Conservation (phyloP, 2,329 filamentous ascomycete genomes). For the Tolypocladium endophyticum region DNA sequence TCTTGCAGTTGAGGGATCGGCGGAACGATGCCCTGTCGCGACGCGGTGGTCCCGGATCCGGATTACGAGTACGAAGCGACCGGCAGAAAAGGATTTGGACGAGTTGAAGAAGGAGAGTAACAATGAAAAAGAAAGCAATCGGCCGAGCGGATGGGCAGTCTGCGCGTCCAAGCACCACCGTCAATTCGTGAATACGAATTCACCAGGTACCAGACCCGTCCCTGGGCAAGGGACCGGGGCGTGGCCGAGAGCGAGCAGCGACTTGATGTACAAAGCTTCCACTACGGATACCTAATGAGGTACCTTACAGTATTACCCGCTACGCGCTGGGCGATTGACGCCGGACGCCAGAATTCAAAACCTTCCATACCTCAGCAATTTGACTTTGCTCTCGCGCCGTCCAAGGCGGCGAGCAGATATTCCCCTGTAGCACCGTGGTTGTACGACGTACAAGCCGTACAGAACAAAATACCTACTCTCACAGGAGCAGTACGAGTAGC, state of each 20-base stretch:
- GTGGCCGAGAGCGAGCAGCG: background rate
- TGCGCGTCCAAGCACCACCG: background rate
- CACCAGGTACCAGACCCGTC: background rate
- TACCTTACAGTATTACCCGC: too few relatives aligned
- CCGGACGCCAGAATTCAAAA: background rate
- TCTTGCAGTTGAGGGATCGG: constrained; percentile 1
- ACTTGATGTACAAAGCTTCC: background rate
- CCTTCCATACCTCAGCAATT: too few relatives aligned
- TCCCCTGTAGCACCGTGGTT: too few relatives aligned
- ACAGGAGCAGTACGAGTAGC: background rate
- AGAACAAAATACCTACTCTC: too few relatives aligned
- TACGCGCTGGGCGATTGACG: background rate
- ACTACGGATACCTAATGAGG: too few relatives aligned
- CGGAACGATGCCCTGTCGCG: background rate
- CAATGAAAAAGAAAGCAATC: background rate
- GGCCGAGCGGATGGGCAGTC: background rate
- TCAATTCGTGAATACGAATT: background rate
- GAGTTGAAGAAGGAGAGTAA: background rate
- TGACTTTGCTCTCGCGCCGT: background rate
- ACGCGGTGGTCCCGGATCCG: background rate
- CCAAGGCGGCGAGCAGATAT: too few relatives aligned
- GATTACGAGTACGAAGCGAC: background rate
- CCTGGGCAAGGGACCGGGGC: background rate
- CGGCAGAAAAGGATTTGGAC: background rate
- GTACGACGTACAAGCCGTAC: too few relatives aligned